phyloP scores from a whole-genome alignment of 2,329 filamentous ascomycete species.

The Penicillium sp. region DNA sequence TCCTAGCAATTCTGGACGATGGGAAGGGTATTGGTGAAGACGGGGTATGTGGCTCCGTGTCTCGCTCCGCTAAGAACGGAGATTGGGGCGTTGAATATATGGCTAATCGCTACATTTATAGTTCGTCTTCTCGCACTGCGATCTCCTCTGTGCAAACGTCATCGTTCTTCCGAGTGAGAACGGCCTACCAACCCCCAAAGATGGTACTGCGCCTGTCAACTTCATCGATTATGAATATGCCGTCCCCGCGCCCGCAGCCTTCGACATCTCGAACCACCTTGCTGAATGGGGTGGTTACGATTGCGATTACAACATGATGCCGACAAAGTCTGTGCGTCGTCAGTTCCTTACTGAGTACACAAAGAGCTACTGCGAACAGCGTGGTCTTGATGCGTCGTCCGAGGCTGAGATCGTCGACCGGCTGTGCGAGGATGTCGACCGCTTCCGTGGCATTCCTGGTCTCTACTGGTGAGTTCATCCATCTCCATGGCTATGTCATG shows the following conservation, averaged over 20 bases:
- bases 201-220: constrained; percentile 57
- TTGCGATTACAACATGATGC: constrained; percentile 82
- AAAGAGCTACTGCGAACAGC: constrained; percentile 63
- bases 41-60: constrained; percentile 54
- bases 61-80: neutral
- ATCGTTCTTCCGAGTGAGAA: constrained; percentile 65
- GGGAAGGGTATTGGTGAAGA: constrained; percentile 72
- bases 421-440: constrained; percentile 77
- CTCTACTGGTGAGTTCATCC: constrained; percentile 60
- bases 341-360: constrained; percentile 85
- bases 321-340: constrained; percentile 71
- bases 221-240: constrained; percentile 99
- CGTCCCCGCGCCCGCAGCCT: constrained; percentile 87
- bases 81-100: neutral
- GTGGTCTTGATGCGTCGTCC: constrained; percentile 35
- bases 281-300: constrained; percentile 98
- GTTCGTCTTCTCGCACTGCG: constrained; percentile 92
- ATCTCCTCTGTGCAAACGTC: constrained; percentile 93
- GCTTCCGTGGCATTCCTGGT: constrained; percentile 83
- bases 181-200: constrained; percentile 28
- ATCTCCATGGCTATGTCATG: neutral
- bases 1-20: constrained; percentile 70
- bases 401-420: constrained; percentile 64
- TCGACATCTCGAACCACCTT: constrained; percentile 97
- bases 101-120: constrained; percentile 36